These are phyloP conservation scores for Epichloe coenophiala DNA, from an alignment of 2,329 filamentous ascomycete genomes.

Conservation along the genomic window DNA sequence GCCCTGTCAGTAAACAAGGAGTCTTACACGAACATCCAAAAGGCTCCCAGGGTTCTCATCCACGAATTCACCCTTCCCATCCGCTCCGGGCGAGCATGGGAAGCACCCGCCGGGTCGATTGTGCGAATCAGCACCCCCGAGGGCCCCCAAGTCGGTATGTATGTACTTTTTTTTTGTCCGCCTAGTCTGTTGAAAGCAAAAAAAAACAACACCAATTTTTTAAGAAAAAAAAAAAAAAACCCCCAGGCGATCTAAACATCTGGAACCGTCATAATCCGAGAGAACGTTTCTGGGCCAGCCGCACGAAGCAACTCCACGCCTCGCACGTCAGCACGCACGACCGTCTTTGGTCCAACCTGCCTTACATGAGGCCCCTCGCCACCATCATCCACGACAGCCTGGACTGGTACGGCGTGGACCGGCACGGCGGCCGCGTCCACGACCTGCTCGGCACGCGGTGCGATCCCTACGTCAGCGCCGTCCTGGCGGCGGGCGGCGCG, in stretches of 20 bases:
- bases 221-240: too few species aligned
- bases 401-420: slow-evolving; percentile 43
- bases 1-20: slow-evolving; percentile 29
- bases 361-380: slow-evolving; percentile 60
- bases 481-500: slow-evolving; percentile 51
- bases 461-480: slow-evolving; percentile 69
- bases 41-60: slow-evolving; percentile 26
- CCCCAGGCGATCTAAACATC: slow-evolving; percentile 63
- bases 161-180: too few species aligned
- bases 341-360: slow-evolving; percentile 64
- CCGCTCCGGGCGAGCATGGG: slow-evolving; percentile 61
- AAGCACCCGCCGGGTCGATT: slow-evolving; percentile 52
- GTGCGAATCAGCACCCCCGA: slow-evolving; percentile 58
- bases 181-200: too few species aligned
- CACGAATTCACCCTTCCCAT: slow-evolving; percentile 54
- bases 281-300: slow-evolving; percentile 69
- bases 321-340: slow-evolving; percentile 61
- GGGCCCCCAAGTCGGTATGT: slow-evolving; percentile 58
- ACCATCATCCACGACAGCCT: slow-evolving; percentile 61
- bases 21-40: slow-evolving; percentile 49
- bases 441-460: slow-evolving; percentile 73
- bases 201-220: too few species aligned
- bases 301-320: slow-evolving; percentile 66
- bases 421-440: slow-evolving; percentile 55
- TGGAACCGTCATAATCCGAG: slow-evolving; percentile 67